A percentile compares a stretch with the other conserved stretches of the same genome.
These are phyloP conservation scores for Apiotrichum sp. DNA, from an alignment of 1,284 basidiomycete genomes.

Conservation along the genomic window DNA sequence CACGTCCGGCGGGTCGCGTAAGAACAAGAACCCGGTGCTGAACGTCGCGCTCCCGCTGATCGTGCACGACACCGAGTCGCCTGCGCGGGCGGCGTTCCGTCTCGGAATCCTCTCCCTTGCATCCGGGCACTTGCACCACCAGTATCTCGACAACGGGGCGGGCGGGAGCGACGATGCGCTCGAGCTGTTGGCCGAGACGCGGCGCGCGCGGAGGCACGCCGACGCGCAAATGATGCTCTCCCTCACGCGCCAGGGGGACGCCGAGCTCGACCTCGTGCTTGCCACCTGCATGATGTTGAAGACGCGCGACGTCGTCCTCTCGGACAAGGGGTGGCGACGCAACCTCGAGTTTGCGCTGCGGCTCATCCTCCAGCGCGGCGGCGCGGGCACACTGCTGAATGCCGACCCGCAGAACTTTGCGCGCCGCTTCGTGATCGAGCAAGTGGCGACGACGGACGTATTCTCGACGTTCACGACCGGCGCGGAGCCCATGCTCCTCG, in stretches of 20 bases:
- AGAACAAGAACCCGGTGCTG: conserved; percentile 13
- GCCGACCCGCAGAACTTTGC: conserved; percentile 8
- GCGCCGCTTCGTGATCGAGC: conserved; percentile 19
- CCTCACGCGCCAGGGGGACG: conserved; percentile 2
- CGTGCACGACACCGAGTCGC: conserved; percentile 8
- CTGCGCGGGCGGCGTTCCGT: conserved; percentile 14
- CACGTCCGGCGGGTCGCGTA: background rate
- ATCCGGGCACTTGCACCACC: conserved; percentile 15
- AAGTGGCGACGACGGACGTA: conserved; percentile 16
- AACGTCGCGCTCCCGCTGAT: conserved; percentile 11
- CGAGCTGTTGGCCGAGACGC: conserved; percentile 1
- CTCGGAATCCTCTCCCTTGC: conserved; percentile 16
- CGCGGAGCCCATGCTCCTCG: conserved; percentile 16
- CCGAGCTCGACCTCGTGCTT: conserved; percentile 7
- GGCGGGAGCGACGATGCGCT: background rate
- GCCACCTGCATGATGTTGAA: conserved; percentile 14
- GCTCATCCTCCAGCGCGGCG: conserved; percentile 13
- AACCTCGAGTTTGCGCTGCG: conserved; percentile 18
- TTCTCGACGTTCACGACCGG: conserved; percentile 20
- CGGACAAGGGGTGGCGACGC: conserved; percentile 9
- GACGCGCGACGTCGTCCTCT: conserved; percentile 15
- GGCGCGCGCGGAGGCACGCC: conserved; percentile 7
- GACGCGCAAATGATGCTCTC: conserved; percentile 10
- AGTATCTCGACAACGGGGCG: background rate
- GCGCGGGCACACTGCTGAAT: conserved; percentile 9